These are phyloP conservation scores for Ceratocystis cubensis DNA, from an alignment of 2,329 filamentous ascomycete genomes.

Conservation along the genomic window DNA sequence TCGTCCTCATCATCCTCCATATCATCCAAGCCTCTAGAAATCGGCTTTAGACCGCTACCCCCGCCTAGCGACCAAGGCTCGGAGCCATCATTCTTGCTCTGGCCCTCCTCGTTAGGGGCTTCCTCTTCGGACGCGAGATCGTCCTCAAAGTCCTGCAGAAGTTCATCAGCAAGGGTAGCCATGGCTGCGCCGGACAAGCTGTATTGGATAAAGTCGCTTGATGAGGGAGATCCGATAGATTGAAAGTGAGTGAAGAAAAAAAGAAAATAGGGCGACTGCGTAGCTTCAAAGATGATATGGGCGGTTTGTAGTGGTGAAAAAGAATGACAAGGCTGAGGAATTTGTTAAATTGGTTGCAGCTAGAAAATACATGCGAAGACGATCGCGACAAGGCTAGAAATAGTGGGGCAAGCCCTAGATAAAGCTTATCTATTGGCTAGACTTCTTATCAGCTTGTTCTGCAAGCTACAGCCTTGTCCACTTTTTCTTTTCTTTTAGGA, in stretches of 20 bases:
- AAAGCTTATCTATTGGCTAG: constrained; percentile 19
- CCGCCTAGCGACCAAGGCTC: constrained; percentile 2
- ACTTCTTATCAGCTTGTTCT: constrained; percentile 2
- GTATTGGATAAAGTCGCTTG: no score
- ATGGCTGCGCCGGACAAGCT: constrained; percentile 35
- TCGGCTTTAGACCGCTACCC: constrained; percentile 23
- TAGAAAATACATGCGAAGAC: not conserved
- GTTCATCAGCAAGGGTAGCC: constrained; percentile 85
- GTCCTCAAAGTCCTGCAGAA: constrained; percentile 73
- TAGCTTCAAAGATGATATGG: not conserved
- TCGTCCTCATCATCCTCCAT: constrained; percentile 50
- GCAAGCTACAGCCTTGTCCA: constrained; percentile 16
- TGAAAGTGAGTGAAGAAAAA: no score
- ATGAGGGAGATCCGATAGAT: no score
- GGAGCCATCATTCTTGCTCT: constrained; percentile 31
- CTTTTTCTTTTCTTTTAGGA: constrained; percentile 14
- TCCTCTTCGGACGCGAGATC: constrained; percentile 50
- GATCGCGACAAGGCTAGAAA: not conserved
- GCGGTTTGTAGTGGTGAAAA: not conserved
- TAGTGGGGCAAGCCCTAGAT: not conserved
- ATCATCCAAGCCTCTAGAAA: constrained; percentile 31
- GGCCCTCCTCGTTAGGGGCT: constrained; percentile 39
- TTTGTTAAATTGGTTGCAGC: constrained; percentile 14
- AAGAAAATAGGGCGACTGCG: not conserved
- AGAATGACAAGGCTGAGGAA: constrained; percentile 13